phyloP scores from a whole-genome alignment of 2,329 filamentous ascomycete species.

The Didymosphaeria variabile region DNA sequence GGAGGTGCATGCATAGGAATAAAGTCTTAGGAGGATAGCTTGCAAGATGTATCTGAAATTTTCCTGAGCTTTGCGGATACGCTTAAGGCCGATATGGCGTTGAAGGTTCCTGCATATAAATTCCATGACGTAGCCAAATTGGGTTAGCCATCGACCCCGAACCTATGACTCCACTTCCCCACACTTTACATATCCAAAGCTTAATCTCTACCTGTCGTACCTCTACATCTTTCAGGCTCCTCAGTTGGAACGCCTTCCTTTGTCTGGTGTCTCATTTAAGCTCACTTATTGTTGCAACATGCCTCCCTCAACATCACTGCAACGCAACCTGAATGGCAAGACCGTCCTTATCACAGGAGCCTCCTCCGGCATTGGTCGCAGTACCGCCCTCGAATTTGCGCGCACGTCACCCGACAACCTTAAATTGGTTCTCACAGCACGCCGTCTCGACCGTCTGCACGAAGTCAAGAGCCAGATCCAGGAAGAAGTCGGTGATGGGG shows the following conservation, averaged over 20 bases:
- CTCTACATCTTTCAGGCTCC: background rate
- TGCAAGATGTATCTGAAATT: background rate
- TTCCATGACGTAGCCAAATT: background rate
- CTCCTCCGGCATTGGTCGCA: slow-evolving; percentile 86
- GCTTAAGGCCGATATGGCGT: background rate
- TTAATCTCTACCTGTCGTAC: background rate
- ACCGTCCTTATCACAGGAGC: slow-evolving; percentile 91
- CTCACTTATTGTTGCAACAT: background rate
- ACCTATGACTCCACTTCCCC: slow-evolving; percentile 1
- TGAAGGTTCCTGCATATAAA: background rate
- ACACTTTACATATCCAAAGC: background rate
- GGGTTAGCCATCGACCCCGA: background rate
- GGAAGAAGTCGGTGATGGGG: slow-evolving; percentile 73
- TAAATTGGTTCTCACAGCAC: slow-evolving; percentile 83
- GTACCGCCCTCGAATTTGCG: slow-evolving; percentile 87
- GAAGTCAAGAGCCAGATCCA: slow-evolving; percentile 77
- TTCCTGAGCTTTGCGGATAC: background rate
- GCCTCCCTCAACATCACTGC: slow-evolving; percentile 63
- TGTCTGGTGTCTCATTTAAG: background rate
- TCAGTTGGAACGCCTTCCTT: no score
- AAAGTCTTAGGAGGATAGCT: background rate
- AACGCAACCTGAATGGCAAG: slow-evolving; percentile 86
- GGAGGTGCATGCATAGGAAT: background rate
- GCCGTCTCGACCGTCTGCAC: slow-evolving; percentile 77
- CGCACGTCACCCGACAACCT: slow-evolving; percentile 78